Conservation (phyloP, 2,329 filamentous ascomycete species). For the Simplicillium sp. region DNA sequence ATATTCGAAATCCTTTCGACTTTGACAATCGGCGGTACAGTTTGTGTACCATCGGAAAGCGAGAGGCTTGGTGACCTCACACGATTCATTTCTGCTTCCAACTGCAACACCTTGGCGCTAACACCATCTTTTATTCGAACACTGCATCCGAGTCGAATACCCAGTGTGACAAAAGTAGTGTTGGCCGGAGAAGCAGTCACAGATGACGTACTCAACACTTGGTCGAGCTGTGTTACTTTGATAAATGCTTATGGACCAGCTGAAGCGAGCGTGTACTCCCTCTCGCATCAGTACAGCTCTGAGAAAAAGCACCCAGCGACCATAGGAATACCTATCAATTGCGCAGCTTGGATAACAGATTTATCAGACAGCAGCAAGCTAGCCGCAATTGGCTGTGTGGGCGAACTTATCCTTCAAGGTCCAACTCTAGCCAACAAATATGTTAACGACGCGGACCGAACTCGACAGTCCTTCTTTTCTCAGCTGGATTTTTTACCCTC, state of each 20-base stretch:
- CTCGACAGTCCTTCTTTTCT: background rate
- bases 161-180: background rate
- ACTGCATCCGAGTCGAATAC: background rate
- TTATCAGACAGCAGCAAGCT: too few relatives aligned
- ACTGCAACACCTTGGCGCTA: background rate
- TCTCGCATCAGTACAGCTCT: too few relatives aligned
- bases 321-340: too few relatives aligned
- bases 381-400: too few relatives aligned
- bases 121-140: background rate
- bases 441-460: background rate
- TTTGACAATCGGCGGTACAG: background rate
- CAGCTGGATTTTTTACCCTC: background rate
- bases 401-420: background rate
- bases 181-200: constrained; percentile 11
- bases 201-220: background rate
- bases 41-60: constrained; percentile 1
- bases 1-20: constrained; percentile 2
- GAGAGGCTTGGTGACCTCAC: background rate
- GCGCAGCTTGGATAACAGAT: too few relatives aligned
- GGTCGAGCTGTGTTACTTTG: background rate
- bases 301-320: too few relatives aligned
- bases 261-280: background rate
- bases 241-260: background rate
- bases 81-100: background rate
- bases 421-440: background rate